phyloP scores from a whole-genome alignment of 2,329 filamentous ascomycete genomes.

The Diaporthe humulicola region DNA sequence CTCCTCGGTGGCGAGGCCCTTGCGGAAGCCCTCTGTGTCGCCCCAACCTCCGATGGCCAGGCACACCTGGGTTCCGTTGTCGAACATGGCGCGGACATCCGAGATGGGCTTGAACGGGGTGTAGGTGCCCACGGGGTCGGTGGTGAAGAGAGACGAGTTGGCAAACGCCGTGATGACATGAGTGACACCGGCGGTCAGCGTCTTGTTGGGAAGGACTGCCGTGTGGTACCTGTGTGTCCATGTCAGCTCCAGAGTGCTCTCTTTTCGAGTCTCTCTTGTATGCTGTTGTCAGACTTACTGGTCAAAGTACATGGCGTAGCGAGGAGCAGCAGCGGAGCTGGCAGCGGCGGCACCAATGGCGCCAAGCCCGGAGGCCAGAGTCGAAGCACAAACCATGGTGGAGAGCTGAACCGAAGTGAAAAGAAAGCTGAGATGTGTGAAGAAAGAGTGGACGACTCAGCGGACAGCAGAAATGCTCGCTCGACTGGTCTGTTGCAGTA shows the following conservation, averaged over 20 bases:
- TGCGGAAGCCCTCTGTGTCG: conserved; percentile 68
- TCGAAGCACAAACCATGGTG: conserved; percentile 34
- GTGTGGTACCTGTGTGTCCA: conserved; percentile 32
- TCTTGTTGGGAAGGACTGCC: conserved; percentile 30
- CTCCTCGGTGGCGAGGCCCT: conserved; percentile 60
- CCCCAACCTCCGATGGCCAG: conserved; percentile 77
- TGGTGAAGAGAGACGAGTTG: conserved; percentile 62
- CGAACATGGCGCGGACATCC: conserved; percentile 65
- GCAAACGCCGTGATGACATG: conserved; percentile 70
- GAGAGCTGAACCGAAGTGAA: neutral
- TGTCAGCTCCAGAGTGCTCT: neutral
- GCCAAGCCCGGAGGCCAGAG: conserved; percentile 23
- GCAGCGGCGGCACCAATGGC: conserved; percentile 21
- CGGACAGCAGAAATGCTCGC: conserved; percentile 2
- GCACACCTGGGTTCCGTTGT: conserved; percentile 68
- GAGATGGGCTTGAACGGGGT: conserved; percentile 66
- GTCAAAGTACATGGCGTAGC: conserved; percentile 39
- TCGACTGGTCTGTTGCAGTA: conserved; percentile 6
- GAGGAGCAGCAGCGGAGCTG: conserved; percentile 18
- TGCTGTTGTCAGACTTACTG: conserved; percentile 17
- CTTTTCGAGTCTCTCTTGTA: too few species aligned
- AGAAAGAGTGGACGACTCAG: conserved; percentile 29
- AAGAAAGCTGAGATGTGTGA: neutral
- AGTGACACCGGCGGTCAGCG: conserved; percentile 59
- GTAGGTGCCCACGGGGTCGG: conserved; percentile 56